Evolutionary conservation across 345 rosid genomes (phyloP), one percentile per base, ranked within the genome.

Genomic region (Physaria fendleri): DNA sequence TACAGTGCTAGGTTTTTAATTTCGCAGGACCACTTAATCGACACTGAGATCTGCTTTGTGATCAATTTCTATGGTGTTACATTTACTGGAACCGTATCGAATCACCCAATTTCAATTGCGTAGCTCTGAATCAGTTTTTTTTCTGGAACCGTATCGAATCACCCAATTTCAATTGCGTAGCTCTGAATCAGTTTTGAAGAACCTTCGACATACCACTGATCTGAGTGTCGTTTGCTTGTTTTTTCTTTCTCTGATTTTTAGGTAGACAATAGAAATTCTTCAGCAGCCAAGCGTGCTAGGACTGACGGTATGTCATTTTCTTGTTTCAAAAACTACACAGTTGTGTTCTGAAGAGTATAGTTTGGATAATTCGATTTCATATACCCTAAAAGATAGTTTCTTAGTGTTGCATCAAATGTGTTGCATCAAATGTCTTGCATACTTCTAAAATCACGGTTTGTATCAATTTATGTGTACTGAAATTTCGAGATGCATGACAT

Each of bases 211-310:
- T 20, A n/a, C 29, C 41, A 37, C 44, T 50, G 38, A 28, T 44
- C 50, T 58, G 2, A 16, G 30, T 32, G 5, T 54, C 2, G 41
- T 42, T 50, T 46, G 35, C 57, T 13, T 32, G 66, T 40, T 8
- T 14, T 7, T 22, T 10, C 16, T 46, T 23, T 20, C 42, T 27
- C 67, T 27, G n/a, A 46, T 41, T 72, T 46, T 41, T 76, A 93
- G 99, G 90, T 93, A 54, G 99, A 93, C 73, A 87, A 71, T 81
- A 82, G 97, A 74, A 93, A 93, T 56, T 87, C 99, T 2, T 90
- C 95, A 5, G 99, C 99, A 0, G 85, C 95, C 23, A 93, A 89
- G 82, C 97, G 97, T 14, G 99, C 99, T 23, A 83, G 97, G 75
- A 93, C 99, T 25, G 99, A 93, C 56, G 99, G 99, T 93, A 79